A percentile compares a stretch with the other conserved stretches of the same genome.
phyloP scores from a whole-genome alignment of 129 eudicot species.

The Arctium minus region DNA sequence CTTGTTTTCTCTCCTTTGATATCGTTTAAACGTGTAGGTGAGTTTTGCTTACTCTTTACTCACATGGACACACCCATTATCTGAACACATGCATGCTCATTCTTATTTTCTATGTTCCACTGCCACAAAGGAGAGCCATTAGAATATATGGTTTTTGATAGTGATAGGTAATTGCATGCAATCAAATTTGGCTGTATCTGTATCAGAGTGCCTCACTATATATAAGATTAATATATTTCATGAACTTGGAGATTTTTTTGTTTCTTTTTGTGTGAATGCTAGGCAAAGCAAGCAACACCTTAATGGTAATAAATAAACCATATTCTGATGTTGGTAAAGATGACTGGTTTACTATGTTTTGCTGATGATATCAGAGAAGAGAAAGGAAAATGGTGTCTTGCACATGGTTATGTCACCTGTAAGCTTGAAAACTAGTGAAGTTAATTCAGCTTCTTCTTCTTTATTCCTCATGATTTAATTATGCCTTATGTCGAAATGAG shows the following conservation, averaged over 20 bases:
- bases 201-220: background rate
- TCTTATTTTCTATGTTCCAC: background rate
- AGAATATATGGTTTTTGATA: background rate
- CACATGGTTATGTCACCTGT: background rate
- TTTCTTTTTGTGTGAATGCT: background rate
- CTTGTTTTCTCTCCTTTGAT: slow-evolving; percentile 67
- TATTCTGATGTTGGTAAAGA: background rate
- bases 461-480: too few relatives aligned
- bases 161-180: background rate
- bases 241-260: background rate
- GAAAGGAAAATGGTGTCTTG: background rate
- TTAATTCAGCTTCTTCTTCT: too few relatives aligned
- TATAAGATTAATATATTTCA: background rate
- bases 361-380: background rate
- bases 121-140: background rate
- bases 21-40: slow-evolving; percentile 91
- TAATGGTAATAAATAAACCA: background rate
- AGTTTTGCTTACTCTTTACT: slow-evolving; percentile 30
- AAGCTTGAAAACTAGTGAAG: background rate
- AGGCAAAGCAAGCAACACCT: background rate
- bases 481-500: background rate
- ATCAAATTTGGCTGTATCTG: background rate
- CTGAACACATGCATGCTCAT: background rate
- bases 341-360: background rate
- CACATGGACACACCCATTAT: background rate